These are phyloP conservation scores for Amanita exitialis DNA, from an alignment of 768 basidiomycete genomes.

Conservation along the genomic window DNA sequence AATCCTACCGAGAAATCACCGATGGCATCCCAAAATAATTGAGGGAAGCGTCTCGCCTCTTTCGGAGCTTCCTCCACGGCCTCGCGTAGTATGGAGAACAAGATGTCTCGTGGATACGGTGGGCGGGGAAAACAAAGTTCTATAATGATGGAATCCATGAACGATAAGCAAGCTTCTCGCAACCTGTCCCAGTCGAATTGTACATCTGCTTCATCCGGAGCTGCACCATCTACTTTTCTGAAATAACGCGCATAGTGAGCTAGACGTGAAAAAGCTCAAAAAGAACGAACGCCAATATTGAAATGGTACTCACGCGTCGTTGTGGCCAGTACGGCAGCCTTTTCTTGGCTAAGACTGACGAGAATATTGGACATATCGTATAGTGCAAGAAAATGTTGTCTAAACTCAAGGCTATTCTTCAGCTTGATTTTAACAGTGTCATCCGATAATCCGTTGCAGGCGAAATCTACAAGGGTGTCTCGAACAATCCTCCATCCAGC, in stretches of 20 bases:
- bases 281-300: background rate
- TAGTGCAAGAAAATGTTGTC: conserved; percentile 51
- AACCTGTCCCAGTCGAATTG: conserved; percentile 58
- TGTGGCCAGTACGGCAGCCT: conserved; percentile 60
- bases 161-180: conserved; percentile 60
- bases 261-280: conserved; percentile 16
- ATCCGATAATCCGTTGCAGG: conserved; percentile 46
- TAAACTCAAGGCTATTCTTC: conserved; percentile 36
- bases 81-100: conserved; percentile 61
- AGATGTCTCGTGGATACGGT: conserved; percentile 52
- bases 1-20: conserved; percentile 64
- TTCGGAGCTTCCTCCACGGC: conserved; percentile 64
- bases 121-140: conserved; percentile 72
- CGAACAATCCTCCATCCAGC: conserved; percentile 73
- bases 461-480: conserved; percentile 44
- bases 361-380: conserved; percentile 55
- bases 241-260: conserved; percentile 70
- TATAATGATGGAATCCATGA: conserved; percentile 75
- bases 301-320: conserved; percentile 45
- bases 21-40: conserved; percentile 70
- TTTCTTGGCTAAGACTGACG: conserved; percentile 50
- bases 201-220: conserved; percentile 38
- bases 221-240: conserved; percentile 30
- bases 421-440: conserved; percentile 40
- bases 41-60: conserved; percentile 69